These are phyloP conservation scores for Lichtheimia ramosa DNA, from an alignment of 371 early-diverging fungal species.

Conservation along the genomic window DNA sequence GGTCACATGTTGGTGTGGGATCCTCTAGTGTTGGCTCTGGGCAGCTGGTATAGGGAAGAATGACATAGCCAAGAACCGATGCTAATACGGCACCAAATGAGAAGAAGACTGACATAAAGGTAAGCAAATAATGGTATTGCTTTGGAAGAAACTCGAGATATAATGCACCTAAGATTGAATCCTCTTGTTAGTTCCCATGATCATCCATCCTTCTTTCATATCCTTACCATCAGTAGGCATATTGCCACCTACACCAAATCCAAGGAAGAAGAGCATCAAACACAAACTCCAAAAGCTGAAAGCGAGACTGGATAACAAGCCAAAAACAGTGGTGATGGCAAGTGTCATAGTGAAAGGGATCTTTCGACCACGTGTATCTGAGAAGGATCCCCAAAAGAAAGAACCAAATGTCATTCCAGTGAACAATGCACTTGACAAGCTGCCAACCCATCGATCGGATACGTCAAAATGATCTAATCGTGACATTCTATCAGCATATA, in stretches of 20 bases:
- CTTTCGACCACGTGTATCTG: slow-evolving; percentile 77
- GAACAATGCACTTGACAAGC: slow-evolving; percentile 68
- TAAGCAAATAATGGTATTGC: slow-evolving; percentile 76
- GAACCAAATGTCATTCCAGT: slow-evolving; percentile 85
- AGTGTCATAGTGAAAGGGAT: slow-evolving; percentile 81
- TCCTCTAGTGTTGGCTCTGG: slow-evolving; percentile 43
- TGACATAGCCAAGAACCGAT: slow-evolving; percentile 62
- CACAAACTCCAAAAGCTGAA: slow-evolving; percentile 67
- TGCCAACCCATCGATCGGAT: slow-evolving; percentile 60
- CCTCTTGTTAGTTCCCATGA: neutral
- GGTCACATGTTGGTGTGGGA: slow-evolving; percentile 41
- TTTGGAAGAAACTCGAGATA: slow-evolving; percentile 85
- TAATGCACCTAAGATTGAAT: slow-evolving; percentile 59
- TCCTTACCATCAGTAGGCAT: slow-evolving; percentile 81
- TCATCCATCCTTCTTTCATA: neutral
- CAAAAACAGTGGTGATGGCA: slow-evolving; percentile 72
- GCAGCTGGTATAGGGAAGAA: slow-evolving; percentile 71
- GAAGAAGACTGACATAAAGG: slow-evolving; percentile 84
- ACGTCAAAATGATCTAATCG: slow-evolving; percentile 57
- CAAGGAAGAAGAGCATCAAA: slow-evolving; percentile 64
- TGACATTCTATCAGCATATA: neutral
- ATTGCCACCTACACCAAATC: slow-evolving; percentile 88
- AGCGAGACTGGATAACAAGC: slow-evolving; percentile 66
- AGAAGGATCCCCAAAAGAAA: slow-evolving; percentile 78
- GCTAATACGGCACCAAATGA: slow-evolving; percentile 82